phyloP scores from a whole-genome alignment of 2,329 filamentous ascomycete species.

The Fusarium sp. region DNA sequence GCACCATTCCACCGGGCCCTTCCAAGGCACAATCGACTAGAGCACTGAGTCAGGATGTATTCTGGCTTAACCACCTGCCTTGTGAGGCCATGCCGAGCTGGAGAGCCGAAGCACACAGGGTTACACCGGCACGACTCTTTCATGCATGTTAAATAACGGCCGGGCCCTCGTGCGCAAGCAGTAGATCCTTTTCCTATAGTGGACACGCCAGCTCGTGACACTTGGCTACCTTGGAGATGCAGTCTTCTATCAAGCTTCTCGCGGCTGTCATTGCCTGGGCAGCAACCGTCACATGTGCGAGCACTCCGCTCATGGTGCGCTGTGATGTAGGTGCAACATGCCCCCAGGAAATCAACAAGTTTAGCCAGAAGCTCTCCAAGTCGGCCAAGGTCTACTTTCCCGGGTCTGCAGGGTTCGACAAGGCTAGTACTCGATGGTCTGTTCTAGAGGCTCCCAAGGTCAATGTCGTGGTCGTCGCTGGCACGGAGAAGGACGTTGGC shows the following conservation, averaged over 20 bases:
- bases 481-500: slow-evolving; percentile 58
- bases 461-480: slow-evolving; percentile 58
- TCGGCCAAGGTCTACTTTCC: slow-evolving; percentile 54
- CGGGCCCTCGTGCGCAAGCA: slow-evolving; percentile 4
- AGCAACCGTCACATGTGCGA: slow-evolving; percentile 33
- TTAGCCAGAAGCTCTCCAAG: slow-evolving; percentile 49
- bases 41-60: neutral
- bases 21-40: neutral
- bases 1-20: neutral
- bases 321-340: slow-evolving; percentile 33
- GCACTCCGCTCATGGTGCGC: slow-evolving; percentile 14
- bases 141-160: slow-evolving; percentile 29
- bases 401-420: slow-evolving; percentile 51
- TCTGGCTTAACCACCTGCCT: neutral
- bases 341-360: slow-evolving; percentile 28
- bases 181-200: slow-evolving; percentile 2
- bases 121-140: neutral
- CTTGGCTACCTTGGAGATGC: slow-evolving; percentile 17
- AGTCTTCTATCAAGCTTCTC: slow-evolving; percentile 38
- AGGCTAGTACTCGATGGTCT: slow-evolving; percentile 57
- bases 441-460: slow-evolving; percentile 53
- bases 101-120: neutral
- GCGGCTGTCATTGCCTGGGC: slow-evolving; percentile 43
- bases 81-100: neutral
- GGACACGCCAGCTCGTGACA: neutral